These are phyloP conservation scores for Sporobolomyces phaffii DNA, from an alignment of 768 basidiomycete genomes.

Conservation along the genomic window DNA sequence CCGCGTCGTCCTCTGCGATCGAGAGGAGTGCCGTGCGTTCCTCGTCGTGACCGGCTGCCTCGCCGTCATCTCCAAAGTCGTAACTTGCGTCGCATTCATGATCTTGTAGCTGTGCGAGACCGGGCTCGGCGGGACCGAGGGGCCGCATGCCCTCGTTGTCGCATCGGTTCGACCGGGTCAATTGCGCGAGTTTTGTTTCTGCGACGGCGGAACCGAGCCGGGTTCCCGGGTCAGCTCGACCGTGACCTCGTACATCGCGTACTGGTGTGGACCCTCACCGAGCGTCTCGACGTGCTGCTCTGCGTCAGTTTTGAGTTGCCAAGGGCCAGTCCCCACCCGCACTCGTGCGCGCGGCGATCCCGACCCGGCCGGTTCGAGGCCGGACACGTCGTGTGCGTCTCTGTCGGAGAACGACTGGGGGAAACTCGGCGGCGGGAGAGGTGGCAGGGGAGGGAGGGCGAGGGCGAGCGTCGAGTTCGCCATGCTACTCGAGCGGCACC, in stretches of 20 bases:
- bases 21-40: conserved; percentile 17
- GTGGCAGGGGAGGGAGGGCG: conserved; percentile 3
- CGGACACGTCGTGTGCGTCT: background rate
- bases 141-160: too few species aligned
- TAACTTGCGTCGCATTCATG: background rate
- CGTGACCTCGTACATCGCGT: too few species aligned
- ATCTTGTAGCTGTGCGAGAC: background rate
- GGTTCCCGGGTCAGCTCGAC: too few species aligned
- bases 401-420: conserved; percentile 5
- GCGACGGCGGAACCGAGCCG: too few species aligned
- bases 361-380: background rate
- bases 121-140: background rate
- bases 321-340: background rate
- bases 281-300: conserved; percentile 21
- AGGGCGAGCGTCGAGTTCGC: too few species aligned
- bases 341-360: background rate
- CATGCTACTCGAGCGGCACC: background rate
- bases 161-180: background rate
- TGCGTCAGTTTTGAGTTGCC: conserved; percentile 14
- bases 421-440: conserved; percentile 12
- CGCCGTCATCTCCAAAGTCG: background rate
- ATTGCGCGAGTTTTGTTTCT: too few species aligned
- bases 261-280: too few species aligned
- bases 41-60: conserved; percentile 2
- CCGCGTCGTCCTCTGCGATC: background rate